These are phyloP conservation scores for Fusarium globosum DNA, from an alignment of 2,329 filamentous ascomycete species.

Conservation along the genomic window DNA sequence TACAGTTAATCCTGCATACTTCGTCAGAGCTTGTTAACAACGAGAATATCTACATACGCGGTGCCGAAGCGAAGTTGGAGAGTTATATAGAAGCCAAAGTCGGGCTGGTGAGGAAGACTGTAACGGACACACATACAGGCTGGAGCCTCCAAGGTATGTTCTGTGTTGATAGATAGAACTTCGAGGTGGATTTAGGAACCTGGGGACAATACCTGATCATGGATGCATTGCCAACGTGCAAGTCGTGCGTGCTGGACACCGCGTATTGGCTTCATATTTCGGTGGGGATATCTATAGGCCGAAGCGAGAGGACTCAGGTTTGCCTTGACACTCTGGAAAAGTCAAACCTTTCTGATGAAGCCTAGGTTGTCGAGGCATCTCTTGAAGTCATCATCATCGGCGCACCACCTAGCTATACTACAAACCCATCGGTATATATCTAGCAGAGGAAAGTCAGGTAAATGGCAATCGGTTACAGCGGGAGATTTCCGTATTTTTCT, in stretches of 20 bases:
- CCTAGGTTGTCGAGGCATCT: too few species aligned
- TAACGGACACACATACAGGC: not conserved
- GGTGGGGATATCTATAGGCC: not conserved
- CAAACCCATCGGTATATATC: too few species aligned
- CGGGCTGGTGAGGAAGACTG: accelerated
- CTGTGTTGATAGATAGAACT: not conserved
- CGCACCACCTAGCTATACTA: too few species aligned
- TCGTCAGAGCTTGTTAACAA: not conserved
- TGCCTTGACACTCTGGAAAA: too few species aligned
- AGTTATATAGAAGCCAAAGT: not conserved
- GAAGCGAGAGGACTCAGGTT: not conserved
- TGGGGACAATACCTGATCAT: not conserved
- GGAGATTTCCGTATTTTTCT: too few species aligned
- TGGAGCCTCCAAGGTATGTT: not conserved
- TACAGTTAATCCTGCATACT: not conserved
- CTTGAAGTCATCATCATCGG: too few species aligned
- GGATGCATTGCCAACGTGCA: not conserved
- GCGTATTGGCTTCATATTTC: not conserved
- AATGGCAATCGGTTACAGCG: too few species aligned
- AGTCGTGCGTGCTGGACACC: not conserved
- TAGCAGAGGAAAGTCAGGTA: too few species aligned
- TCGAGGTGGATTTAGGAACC: accelerated
- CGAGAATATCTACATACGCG: not conserved
- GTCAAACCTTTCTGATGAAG: too few species aligned
- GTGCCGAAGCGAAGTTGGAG: not conserved